These are phyloP conservation scores for Gossypium gossypioides DNA, from an alignment of 441 rosid species.

Conservation along the genomic window DNA sequence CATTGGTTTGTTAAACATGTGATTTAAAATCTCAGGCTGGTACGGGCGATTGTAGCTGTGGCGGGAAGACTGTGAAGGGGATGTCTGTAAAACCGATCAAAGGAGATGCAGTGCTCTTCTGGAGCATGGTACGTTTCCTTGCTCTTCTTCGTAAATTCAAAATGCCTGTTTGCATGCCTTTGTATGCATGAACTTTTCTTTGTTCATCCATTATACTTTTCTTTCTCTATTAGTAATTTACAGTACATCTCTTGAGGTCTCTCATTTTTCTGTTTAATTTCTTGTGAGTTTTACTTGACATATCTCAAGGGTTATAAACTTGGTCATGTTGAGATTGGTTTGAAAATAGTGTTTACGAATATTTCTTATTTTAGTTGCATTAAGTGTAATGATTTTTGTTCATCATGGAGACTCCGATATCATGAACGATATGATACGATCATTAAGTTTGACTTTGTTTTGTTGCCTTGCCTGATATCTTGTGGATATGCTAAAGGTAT, in stretches of 20 bases:
- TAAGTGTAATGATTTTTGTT: not conserved
- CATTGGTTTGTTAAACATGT: not conserved
- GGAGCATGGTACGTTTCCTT: conserved; percentile 86
- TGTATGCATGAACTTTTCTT: not conserved
- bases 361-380: not conserved
- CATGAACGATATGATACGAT: not conserved
- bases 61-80: conserved; percentile 69
- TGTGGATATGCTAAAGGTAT: not conserved
- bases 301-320: not conserved
- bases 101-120: conserved; percentile 91
- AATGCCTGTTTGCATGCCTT: not conserved
- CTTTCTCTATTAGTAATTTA: not conserved
- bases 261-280: not conserved
- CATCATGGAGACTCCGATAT: not conserved
- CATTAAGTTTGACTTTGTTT: not conserved
- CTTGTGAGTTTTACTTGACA: not conserved
- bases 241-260: not conserved
- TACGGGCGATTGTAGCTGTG: conserved; percentile 70
- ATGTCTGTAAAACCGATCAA: conserved; percentile 67
- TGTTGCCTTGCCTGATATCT: not conserved
- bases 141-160: not conserved
- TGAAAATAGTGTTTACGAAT: not conserved
- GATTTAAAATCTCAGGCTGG: conserved; percentile 58
- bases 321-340: not conserved
- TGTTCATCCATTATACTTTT: not conserved